Evolutionary conservation across 805 yeast species (phyloP).

Genomic region (Monosporozyma servazzii): DNA sequence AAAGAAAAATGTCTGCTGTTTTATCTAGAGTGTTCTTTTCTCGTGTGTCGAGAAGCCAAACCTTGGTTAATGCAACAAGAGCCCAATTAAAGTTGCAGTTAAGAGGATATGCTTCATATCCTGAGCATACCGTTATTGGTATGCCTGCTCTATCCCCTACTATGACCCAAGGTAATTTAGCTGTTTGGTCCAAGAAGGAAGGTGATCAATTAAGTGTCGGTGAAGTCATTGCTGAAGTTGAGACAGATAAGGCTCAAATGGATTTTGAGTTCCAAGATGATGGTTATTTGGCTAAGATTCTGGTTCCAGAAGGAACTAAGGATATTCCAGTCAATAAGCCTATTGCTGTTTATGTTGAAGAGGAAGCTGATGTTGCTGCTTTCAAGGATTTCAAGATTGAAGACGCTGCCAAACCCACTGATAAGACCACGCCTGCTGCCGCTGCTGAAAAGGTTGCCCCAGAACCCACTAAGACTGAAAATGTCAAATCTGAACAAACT

Average conservation of each 20-base stretch:
- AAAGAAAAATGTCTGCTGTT: slow-evolving; percentile 22
- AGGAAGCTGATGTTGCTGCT: slow-evolving; percentile 73
- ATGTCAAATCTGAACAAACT: not conserved
- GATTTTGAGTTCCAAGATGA: slow-evolving; percentile 98
- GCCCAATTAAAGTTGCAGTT: slow-evolving; percentile 15
- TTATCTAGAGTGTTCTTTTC: slow-evolving; percentile 18
- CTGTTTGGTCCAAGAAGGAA: slow-evolving; percentile 78
- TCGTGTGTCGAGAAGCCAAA: slow-evolving; percentile 16
- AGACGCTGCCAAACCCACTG: slow-evolving; percentile 36
- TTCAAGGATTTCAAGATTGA: slow-evolving; percentile 82
- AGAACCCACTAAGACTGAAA: not conserved
- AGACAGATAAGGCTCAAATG: slow-evolving; percentile 97
- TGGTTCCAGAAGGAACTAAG: slow-evolving; percentile 75
- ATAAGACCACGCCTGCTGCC: slow-evolving; percentile 13
- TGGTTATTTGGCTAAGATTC: slow-evolving; percentile 80
- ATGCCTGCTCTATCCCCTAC: slow-evolving; percentile 99
- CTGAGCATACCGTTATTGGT: slow-evolving; percentile 77
- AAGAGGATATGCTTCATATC: slow-evolving; percentile 43
- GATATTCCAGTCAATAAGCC: slow-evolving; percentile 93
- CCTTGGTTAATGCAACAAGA: slow-evolving; percentile 9
- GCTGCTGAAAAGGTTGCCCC: slow-evolving; percentile 27
- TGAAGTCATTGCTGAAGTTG: slow-evolving; percentile 91
- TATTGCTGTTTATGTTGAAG: slow-evolving; percentile 93
- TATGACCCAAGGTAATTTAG: slow-evolving; percentile 92
- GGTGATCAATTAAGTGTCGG: slow-evolving; percentile 90